These are phyloP conservation scores for Dothistroma septosporum DNA, from an alignment of 2,329 filamentous ascomycete species.

Conservation along the genomic window DNA sequence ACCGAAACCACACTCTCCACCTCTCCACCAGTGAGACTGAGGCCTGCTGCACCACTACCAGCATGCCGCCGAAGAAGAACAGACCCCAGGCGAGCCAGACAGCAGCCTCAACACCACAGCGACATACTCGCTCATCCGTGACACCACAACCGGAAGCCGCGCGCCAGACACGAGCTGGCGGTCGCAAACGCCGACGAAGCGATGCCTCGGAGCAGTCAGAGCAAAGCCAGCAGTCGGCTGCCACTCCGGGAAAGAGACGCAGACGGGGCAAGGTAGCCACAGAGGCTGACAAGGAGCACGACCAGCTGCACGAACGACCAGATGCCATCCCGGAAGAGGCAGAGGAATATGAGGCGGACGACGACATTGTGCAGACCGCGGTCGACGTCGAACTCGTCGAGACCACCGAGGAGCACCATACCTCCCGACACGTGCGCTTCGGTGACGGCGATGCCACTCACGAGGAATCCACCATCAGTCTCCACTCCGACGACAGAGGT, in stretches of 20 bases:
- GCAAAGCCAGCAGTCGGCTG: neutral
- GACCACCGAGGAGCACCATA: constrained; percentile 15
- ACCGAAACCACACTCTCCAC: neutral
- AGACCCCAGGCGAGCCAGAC: constrained; percentile 2
- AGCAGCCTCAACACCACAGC: neutral
- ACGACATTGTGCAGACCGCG: neutral
- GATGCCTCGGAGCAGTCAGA: constrained; percentile 5
- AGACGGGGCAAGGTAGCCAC: neutral
- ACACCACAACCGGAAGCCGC: constrained; percentile 1
- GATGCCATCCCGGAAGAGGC: constrained; percentile 28
- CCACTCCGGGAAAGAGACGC: neutral
- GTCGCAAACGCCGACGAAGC: constrained; percentile 7
- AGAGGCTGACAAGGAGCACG: constrained; percentile 5
- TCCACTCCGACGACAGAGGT: constrained; percentile 9
- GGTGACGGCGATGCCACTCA: constrained; percentile 21
- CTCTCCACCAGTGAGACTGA: neutral
- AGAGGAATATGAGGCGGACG: constrained; percentile 18
- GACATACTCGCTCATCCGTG: constrained; percentile 2
- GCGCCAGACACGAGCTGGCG: constrained; percentile 1
- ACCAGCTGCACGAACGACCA: constrained; percentile 5
- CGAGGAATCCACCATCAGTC: constrained; percentile 1
- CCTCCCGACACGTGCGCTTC: constrained; percentile 32
- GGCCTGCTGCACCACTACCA: neutral
- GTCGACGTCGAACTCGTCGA: constrained; percentile 13
- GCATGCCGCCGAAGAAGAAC: constrained; percentile 9